Conservation (phyloP, 1,139 yeast species). For the Sugiyamaella pinicola region DNA sequence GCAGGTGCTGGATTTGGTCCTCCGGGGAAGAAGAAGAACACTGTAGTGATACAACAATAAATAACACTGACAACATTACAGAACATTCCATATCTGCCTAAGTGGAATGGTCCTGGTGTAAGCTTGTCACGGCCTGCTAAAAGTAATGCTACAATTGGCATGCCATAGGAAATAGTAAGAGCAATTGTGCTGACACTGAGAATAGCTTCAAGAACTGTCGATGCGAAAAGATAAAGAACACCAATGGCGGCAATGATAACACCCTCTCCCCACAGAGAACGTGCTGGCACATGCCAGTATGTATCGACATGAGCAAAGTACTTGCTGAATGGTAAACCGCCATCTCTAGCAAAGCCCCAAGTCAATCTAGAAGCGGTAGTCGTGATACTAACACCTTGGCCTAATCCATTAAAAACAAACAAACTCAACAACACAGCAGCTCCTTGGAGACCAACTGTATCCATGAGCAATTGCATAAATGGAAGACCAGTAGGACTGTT, state of each 20-base stretch:
- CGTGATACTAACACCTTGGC: slow-evolving; percentile 40
- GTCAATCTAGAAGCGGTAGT: slow-evolving; percentile 83
- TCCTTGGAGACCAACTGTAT: slow-evolving; percentile 75
- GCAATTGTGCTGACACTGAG: slow-evolving; percentile 81
- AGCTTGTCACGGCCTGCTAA: slow-evolving; percentile 52
- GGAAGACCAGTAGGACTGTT: slow-evolving; percentile 60
- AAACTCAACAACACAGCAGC: slow-evolving; percentile 27
- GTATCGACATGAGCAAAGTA: slow-evolving; percentile 68
- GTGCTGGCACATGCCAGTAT: slow-evolving; percentile 62
- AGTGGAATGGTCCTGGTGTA: slow-evolving; percentile 27
- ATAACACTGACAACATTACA: slow-evolving; percentile 26
- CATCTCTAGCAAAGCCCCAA: slow-evolving; percentile 81
- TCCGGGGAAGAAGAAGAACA: slow-evolving; percentile 35
- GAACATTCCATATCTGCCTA: slow-evolving; percentile 25
- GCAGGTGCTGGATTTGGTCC: slow-evolving; percentile 23
- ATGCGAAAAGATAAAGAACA: slow-evolving; percentile 63
- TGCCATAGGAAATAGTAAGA: slow-evolving; percentile 73
- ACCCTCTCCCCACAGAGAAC: slow-evolving; percentile 71
- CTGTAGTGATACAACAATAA: slow-evolving; percentile 28
- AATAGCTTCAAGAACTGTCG: slow-evolving; percentile 78
- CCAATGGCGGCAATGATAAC: slow-evolving; percentile 62
- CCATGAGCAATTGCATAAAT: slow-evolving; percentile 66
- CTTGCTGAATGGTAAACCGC: slow-evolving; percentile 68
- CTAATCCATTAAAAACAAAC: slow-evolving; percentile 29
- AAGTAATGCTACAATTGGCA: slow-evolving; percentile 67